phyloP scores from a whole-genome alignment of 2,329 filamentous ascomycete genomes.

The Fusarium newnesense region DNA sequence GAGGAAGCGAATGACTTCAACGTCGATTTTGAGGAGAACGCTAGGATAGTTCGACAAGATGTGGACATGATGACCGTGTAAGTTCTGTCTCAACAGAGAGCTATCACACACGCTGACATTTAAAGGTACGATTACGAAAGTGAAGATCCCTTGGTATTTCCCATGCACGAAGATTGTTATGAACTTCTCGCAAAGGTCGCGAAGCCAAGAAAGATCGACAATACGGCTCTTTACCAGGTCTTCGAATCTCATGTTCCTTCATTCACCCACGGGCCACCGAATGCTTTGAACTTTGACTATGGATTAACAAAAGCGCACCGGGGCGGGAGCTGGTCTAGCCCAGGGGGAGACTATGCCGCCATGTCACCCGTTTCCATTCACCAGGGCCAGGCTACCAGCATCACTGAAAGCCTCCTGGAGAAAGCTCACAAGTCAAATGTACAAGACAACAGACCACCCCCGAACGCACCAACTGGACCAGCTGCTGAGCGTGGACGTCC shows the following conservation, averaged over 20 bases:
- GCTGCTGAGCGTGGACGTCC: background rate
- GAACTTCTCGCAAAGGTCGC: background rate
- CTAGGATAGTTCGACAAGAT: background rate
- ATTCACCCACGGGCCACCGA: background rate
- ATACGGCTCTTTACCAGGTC: background rate
- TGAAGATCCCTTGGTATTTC: background rate
- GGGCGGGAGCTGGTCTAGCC: background rate
- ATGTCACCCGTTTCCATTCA: background rate
- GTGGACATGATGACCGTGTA: background rate
- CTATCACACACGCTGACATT: rapidly evolving
- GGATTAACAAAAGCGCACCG: background rate
- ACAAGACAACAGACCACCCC: background rate
- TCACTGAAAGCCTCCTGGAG: background rate
- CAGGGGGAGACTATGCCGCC: background rate
- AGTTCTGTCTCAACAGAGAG: too few species aligned
- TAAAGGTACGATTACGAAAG: background rate
- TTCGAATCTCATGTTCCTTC: background rate
- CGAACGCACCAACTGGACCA: background rate
- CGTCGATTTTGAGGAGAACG: background rate
- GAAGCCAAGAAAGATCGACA: background rate
- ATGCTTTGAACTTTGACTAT: background rate
- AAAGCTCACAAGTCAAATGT: background rate
- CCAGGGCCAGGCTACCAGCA: too few species aligned
- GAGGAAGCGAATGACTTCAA: background rate
- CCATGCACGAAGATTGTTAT: background rate